Base-by-base conservation (phyloP, 169 alveolate genomes). In the Eimeria sp. region DNA sequence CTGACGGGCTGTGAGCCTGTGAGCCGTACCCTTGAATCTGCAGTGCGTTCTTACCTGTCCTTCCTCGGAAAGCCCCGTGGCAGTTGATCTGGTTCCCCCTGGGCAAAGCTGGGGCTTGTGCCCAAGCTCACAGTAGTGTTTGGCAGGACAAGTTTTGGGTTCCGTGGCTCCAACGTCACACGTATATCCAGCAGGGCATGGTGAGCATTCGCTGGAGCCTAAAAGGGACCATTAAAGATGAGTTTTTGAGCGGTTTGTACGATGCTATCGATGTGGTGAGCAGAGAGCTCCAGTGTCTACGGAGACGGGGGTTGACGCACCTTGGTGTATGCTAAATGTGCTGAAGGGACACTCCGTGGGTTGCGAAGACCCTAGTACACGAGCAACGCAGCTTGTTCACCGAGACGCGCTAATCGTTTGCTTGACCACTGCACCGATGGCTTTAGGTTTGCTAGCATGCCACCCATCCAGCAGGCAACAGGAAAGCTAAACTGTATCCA, bases 101-200 rank as follows among this genome's bases (percentile, higher is more conserved):
- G 91, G 82, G 30, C 95, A 86, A 34, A 25, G 78, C 16, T 54
- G 34, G 0, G 92, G 92, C 61, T 58, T 13, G 10, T 61, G 57
- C 27, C 92, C 92, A 22, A 58, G 80, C 27, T 86, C 80, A 51
- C 92, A 92, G 57, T 92, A 76, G 72, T 61, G 43, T 34, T 91
- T 76, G 20, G 95, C 72, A 3, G 95, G 91, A n/a, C 95, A 92
- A n/a, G 67, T 30, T n/a, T 57, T 47, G 25, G 90, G 88, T 9
- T 40, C 75, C 49, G 49, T 54, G 22, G 96, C 83, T 54, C 95
- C 96, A 25, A 51, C 92, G 0, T 51, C 75, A 45, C 96, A 95
- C 10, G 63, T 72, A 76, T 86, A 73, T 45, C 95, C 96, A 14
- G 90, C 95, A n/a, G 96, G 96, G 51, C 96, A 95, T 57, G 76